These are phyloP conservation scores for Quercus mongolica DNA, from an alignment of 306 rosid genomes.

Conservation along the genomic window DNA sequence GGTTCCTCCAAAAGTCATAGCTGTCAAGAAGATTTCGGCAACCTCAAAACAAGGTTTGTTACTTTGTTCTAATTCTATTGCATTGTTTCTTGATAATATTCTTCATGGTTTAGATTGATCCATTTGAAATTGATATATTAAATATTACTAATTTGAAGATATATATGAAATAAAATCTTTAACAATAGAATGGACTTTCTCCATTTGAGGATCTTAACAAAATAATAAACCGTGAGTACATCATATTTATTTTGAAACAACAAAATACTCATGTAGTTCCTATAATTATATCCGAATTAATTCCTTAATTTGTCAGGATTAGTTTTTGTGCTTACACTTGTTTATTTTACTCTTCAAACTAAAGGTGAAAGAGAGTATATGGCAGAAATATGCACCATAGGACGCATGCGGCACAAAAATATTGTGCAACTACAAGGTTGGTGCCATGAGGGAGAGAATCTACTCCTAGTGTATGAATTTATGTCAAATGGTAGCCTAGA, in stretches of 20 bases:
- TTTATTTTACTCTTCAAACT: conserved; percentile 1
- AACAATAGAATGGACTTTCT: not conserved
- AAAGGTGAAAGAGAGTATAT: conserved; percentile 62
- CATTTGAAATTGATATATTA: too few species aligned
- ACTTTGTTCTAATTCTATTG: too few species aligned
- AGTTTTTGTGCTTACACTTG: not conserved
- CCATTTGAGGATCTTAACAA: too few species aligned
- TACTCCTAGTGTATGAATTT: conserved; percentile 47
- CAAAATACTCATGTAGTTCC: too few species aligned
- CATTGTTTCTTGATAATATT: too few species aligned
- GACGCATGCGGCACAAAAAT: conserved; percentile 55
- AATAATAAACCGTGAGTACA: not conserved
- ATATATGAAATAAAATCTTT: too few species aligned
- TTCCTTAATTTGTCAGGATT: not conserved
- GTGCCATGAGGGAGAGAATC: conserved; percentile 40
- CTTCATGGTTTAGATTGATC: too few species aligned
- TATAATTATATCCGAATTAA: too few species aligned
- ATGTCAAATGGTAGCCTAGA: conserved; percentile 67
- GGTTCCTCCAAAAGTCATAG: conserved; percentile 33
- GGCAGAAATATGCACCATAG: conserved; percentile 61
- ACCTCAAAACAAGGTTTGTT: conserved; percentile 54
- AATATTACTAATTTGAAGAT: too few species aligned
- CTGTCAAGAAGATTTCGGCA: conserved; percentile 55
- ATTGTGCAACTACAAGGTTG: conserved; percentile 59
- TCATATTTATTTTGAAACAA: not conserved